Percentiles rank a stretch among this genome's conserved stretches.
phyloP scores from a whole-genome alignment of 148 eudicot genomes.

The Camellia japonica region DNA sequence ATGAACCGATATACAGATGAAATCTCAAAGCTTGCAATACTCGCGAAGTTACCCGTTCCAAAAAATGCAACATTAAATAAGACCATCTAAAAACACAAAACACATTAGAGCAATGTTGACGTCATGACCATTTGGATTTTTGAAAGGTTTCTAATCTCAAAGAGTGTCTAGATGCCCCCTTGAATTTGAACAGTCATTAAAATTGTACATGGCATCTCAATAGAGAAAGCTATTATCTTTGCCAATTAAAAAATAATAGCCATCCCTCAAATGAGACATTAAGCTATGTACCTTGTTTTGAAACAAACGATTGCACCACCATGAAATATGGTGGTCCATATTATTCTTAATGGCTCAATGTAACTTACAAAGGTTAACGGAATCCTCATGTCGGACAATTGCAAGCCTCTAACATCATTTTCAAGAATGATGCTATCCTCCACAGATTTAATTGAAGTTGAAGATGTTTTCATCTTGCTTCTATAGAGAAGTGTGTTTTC shows the following conservation, averaged over 20 bases:
- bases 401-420: slow-evolving; percentile 55
- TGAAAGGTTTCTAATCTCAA: not conserved
- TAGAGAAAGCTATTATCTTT: not conserved
- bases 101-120: slow-evolving; percentile 3
- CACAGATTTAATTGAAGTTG: slow-evolving; percentile 30
- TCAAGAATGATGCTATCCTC: slow-evolving; percentile 41
- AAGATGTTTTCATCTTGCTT: slow-evolving; percentile 40
- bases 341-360: not conserved
- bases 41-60: slow-evolving; percentile 96
- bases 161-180: not conserved
- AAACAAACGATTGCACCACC: not conserved
- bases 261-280: not conserved
- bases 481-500: slow-evolving; percentile 61
- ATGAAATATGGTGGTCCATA: not conserved
- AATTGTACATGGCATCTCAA: not conserved
- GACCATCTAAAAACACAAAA: slow-evolving; percentile 59
- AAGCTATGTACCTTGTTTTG: not conserved
- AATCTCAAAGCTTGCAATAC: slow-evolving; percentile 98
- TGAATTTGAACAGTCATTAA: not conserved
- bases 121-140: not conserved
- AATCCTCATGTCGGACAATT: slow-evolving; percentile 81
- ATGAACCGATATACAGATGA: slow-evolving; percentile 98
- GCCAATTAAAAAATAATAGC: not conserved
- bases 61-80: slow-evolving; percentile 92
- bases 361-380: slow-evolving; percentile 78